Percentiles rank a stretch among this genome's conserved stretches.
Conservation (phyloP, 495 filamentous ascomycete genomes). For the Neurospora sp. region DNA sequence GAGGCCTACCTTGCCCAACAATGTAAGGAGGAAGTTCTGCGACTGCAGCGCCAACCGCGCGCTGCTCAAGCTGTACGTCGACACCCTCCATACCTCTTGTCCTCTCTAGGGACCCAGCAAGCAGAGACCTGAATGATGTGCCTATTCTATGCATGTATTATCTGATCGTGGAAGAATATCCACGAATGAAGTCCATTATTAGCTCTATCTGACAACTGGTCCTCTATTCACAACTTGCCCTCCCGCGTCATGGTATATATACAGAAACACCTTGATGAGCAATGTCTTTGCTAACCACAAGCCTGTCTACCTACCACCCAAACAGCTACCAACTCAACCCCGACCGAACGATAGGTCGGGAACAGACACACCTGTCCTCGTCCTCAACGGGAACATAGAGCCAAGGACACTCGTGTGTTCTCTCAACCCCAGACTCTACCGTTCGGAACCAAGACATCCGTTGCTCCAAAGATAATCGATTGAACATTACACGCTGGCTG, state of each 20-base stretch:
- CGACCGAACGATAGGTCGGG: no score
- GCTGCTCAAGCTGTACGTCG: constrained; percentile 89
- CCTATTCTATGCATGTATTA: constrained; percentile 59
- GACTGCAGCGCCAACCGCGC: constrained; percentile 96
- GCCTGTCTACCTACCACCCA: background rate
- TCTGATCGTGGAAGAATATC: constrained; percentile 55
- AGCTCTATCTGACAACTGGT: constrained; percentile 50
- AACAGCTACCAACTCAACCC: no score
- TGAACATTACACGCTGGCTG: no score
- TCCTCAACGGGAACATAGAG: no score
- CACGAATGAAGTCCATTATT: constrained; percentile 43
- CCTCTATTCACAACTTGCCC: constrained; percentile 8
- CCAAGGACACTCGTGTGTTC: no score
- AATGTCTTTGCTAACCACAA: constrained; percentile 3
- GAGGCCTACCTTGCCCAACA: constrained; percentile 91
- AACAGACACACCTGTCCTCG: no score
- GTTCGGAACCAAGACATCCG: no score
- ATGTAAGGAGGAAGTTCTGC: constrained; percentile 83
- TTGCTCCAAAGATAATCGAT: no score
- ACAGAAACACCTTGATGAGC: background rate
- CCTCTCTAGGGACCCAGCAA: background rate
- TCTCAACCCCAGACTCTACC: no score
- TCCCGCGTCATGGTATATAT: background rate
- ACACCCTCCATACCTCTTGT: background rate
- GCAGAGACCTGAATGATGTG: constrained; percentile 51